A percentile compares a stretch with the other conserved stretches of the same genome.
Conservation (phyloP, 129 eudicot species). For the Flaveria robusta region DNA sequence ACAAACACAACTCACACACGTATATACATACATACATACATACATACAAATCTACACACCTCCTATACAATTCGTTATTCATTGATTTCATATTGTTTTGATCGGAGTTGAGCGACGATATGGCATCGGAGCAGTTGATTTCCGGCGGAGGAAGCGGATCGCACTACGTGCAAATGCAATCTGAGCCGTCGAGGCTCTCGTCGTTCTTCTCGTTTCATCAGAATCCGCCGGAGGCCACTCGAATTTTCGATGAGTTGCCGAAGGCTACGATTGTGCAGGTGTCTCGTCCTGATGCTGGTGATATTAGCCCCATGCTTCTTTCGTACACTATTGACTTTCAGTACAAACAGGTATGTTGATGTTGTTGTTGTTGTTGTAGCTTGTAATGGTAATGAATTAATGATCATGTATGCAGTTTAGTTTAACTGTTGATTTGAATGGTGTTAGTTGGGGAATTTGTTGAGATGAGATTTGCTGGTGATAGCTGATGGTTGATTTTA, state of each 20-base stretch:
- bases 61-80: conserved; percentile 5
- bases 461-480: not conserved
- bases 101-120: conserved; percentile 35
- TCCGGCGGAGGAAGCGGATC: conserved; percentile 59
- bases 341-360: conserved; percentile 63
- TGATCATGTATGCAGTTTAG: conserved; percentile 15
- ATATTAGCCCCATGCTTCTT: conserved; percentile 79
- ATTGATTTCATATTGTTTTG: conserved; percentile 10
- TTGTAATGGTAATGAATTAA: not conserved
- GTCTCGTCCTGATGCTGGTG: conserved; percentile 93
- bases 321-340: conserved; percentile 80
- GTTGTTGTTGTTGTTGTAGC: not conserved
- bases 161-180: conserved; percentile 75
- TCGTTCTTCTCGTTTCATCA: conserved; percentile 62
- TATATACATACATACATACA: not conserved
- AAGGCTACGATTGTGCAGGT: conserved; percentile 72
- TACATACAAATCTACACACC: conserved; percentile 20
- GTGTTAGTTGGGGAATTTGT: conserved; percentile 4
- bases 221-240: conserved; percentile 54
- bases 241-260: conserved; percentile 92
- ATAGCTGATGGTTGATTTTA: not conserved
- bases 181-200: conserved; percentile 63
- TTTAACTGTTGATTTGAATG: conserved; percentile 22
- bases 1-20: conserved; percentile 23
- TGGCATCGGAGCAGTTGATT: conserved; percentile 77